These are phyloP conservation scores for Xylariales sp. DNA, from an alignment of 2,329 filamentous ascomycete genomes.

Conservation along the genomic window DNA sequence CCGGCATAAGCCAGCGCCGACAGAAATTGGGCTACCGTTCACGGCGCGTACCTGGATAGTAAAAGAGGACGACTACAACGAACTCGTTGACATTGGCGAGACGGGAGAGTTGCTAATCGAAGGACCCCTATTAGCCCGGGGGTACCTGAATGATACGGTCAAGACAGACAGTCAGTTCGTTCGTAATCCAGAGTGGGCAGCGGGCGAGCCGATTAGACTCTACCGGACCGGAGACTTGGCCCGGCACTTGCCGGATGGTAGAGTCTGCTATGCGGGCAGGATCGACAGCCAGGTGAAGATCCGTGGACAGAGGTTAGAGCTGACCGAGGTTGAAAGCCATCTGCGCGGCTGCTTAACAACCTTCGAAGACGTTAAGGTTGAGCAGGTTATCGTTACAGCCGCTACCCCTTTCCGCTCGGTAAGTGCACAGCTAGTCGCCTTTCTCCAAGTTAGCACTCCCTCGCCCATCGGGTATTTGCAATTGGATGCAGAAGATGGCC, in stretches of 20 bases:
- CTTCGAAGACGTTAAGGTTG: background rate
- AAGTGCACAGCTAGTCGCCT: slow-evolving; percentile 4
- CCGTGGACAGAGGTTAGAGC: slow-evolving; percentile 2
- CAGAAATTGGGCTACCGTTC: background rate
- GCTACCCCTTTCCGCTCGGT: background rate
- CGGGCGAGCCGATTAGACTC: background rate
- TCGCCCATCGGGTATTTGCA: background rate
- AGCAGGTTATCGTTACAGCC: background rate
- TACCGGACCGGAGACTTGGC: slow-evolving; percentile 3
- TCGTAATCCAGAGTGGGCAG: background rate
- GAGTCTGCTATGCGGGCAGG: background rate
- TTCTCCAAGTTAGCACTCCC: background rate
- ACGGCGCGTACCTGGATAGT: slow-evolving; percentile 11
- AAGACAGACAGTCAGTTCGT: background rate
- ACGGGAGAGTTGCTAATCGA: slow-evolving; percentile 33
- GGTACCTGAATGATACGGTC: background rate
- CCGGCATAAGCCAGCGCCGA: too few relatives aligned
- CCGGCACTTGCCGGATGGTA: background rate
- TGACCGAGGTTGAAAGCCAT: background rate
- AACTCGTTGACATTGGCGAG: background rate
- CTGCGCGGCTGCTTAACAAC: background rate
- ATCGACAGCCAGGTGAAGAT: slow-evolving; percentile 4
- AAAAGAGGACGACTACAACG: slow-evolving; percentile 26
- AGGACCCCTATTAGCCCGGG: slow-evolving; percentile 1
- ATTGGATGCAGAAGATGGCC: background rate